phyloP scores from a whole-genome alignment of 768 basidiomycete genomes.

The Termitomyces sp. region DNA sequence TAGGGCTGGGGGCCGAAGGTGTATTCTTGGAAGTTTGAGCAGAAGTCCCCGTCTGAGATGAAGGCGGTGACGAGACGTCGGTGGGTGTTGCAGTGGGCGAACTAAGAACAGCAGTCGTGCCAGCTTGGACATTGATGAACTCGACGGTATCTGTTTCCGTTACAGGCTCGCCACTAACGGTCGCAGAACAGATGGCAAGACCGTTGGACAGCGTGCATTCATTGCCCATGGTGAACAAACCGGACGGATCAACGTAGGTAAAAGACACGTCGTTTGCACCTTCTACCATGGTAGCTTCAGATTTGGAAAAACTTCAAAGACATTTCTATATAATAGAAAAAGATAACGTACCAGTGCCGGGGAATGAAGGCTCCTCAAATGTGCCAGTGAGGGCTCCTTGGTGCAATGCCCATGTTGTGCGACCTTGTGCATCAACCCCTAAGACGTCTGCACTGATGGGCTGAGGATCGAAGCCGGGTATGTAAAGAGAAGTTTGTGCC shows the following conservation, averaged over 20 bases:
- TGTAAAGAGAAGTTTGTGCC: slow-evolving; percentile 20
- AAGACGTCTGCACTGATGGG: slow-evolving; percentile 23
- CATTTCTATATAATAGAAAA: background rate
- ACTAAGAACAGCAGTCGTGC: slow-evolving; percentile 11
- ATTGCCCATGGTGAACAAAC: slow-evolving; percentile 13
- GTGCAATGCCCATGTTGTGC: slow-evolving; percentile 23
- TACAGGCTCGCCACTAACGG: slow-evolving; percentile 9
- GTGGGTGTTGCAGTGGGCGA: background rate
- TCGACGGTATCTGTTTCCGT: slow-evolving; percentile 15
- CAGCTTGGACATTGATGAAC: slow-evolving; percentile 14
- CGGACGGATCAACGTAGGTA: slow-evolving; percentile 13
- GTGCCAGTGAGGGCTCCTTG: slow-evolving; percentile 15
- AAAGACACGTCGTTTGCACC: slow-evolving; percentile 18
- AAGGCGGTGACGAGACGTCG: slow-evolving; percentile 1
- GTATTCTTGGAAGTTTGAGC: slow-evolving; percentile 15
- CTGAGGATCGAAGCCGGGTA: slow-evolving; percentile 22
- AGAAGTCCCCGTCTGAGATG: slow-evolving; percentile 2
- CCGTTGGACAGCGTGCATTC: slow-evolving; percentile 15
- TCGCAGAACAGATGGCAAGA: slow-evolving; percentile 19
- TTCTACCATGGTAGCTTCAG: slow-evolving; percentile 23
- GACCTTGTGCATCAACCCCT: slow-evolving; percentile 19
- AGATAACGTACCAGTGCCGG: slow-evolving; percentile 17
- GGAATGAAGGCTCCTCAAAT: slow-evolving; percentile 7
- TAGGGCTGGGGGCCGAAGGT: slow-evolving; percentile 12
- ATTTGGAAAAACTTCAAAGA: background rate